phyloP scores from a whole-genome alignment of 345 rosid genomes.

The Erysimum cheiranthoides region DNA sequence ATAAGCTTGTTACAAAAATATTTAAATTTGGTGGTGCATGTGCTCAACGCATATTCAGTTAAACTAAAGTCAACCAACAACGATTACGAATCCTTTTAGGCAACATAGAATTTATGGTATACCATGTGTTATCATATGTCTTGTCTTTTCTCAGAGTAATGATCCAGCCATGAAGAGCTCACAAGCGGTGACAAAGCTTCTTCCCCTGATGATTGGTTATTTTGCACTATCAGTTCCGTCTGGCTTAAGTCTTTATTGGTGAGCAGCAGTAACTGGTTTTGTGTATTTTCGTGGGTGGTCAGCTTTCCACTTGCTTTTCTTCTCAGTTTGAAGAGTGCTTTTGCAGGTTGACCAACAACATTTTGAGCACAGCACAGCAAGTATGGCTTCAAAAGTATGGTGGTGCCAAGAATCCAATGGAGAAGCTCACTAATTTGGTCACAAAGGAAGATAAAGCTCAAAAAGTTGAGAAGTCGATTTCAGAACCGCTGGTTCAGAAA shows the following conservation, averaged over 20 bases:
- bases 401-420: slow-evolving; percentile 67
- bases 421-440: slow-evolving; percentile 51
- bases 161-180: slow-evolving; percentile 92
- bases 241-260: slow-evolving; percentile 98
- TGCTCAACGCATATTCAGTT: not conserved
- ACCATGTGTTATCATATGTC: not conserved
- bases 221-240: slow-evolving; percentile 98
- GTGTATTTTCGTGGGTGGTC: not conserved
- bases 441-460: slow-evolving; percentile 50
- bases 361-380: slow-evolving; percentile 87
- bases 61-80: not conserved
- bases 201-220: slow-evolving; percentile 91
- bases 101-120: not conserved
- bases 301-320: slow-evolving; percentile 11
- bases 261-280: slow-evolving; percentile 46
- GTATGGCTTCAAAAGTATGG: slow-evolving; percentile 95
- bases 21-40: not conserved
- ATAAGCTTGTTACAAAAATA: not conserved
- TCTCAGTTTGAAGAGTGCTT: slow-evolving; percentile 26
- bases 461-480: slow-evolving; percentile 50
- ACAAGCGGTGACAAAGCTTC: slow-evolving; percentile 80
- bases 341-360: slow-evolving; percentile 88
- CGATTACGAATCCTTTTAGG: not conserved
- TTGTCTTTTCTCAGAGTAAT: slow-evolving; percentile 56
- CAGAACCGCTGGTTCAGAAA: slow-evolving; percentile 51